phyloP scores from a whole-genome alignment of 75 land plant species.

The Chamaecyparis obtusa region DNA sequence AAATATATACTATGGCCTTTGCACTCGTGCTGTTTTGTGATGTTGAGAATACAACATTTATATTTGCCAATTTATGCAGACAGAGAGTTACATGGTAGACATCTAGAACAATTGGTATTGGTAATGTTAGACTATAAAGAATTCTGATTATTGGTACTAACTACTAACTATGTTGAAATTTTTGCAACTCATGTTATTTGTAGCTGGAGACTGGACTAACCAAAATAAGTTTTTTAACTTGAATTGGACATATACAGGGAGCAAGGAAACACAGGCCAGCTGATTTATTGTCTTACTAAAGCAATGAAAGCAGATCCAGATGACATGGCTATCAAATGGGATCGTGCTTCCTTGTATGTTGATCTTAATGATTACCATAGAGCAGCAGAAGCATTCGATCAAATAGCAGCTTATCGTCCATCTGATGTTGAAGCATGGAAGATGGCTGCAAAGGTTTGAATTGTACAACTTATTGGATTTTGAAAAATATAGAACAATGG shows the following conservation, averaged over 20 bases:
- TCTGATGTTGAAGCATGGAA: slow-evolving; percentile 63
- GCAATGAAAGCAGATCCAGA: slow-evolving; percentile 88
- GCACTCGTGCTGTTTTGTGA: background rate
- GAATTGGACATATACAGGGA: slow-evolving; percentile 37
- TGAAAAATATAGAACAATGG: background rate
- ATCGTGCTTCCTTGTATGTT: slow-evolving; percentile 64
- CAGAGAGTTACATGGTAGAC: background rate
- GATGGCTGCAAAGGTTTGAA: slow-evolving; percentile 71
- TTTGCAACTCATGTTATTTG: background rate
- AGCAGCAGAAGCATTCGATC: slow-evolving; percentile 79
- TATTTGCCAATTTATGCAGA: background rate
- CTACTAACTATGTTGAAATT: background rate
- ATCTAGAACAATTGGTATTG: background rate
- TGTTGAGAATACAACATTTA: background rate
- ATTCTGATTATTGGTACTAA: background rate
- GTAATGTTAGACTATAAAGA: background rate
- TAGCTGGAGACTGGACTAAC: slow-evolving; percentile 13
- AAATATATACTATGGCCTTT: background rate
- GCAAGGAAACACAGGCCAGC: slow-evolving; percentile 57
- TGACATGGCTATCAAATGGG: slow-evolving; percentile 60
- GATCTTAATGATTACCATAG: slow-evolving; percentile 62
- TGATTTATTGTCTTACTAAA: slow-evolving; percentile 64
- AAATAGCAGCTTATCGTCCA: slow-evolving; percentile 53
- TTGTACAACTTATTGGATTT: background rate
- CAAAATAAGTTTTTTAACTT: slow-evolving; percentile 7